Percentiles rank a stretch among this genome's conserved stretches.
phyloP scores from a whole-genome alignment of 441 rosid genomes.

The Corymbia calophylla region DNA sequence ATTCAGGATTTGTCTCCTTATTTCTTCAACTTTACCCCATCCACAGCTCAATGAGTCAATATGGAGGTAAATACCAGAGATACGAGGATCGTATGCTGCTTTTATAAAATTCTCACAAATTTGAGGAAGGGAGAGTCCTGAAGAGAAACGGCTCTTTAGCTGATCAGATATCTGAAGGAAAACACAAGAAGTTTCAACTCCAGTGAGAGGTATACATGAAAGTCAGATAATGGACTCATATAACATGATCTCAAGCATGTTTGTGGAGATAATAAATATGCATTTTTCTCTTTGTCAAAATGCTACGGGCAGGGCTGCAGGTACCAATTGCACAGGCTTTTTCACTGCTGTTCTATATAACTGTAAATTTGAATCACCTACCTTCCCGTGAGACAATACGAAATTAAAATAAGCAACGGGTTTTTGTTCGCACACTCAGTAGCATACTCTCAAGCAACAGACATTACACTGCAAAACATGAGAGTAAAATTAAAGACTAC shows the following conservation, averaged over 20 bases:
- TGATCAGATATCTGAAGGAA: conserved; percentile 84
- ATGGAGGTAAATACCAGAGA: conserved; percentile 83
- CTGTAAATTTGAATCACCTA: neutral
- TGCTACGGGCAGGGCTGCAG: neutral
- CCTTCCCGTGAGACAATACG: neutral
- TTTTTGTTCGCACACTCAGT: neutral
- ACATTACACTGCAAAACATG: neutral
- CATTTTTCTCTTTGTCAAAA: neutral
- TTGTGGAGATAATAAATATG: neutral
- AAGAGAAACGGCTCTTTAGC: conserved; percentile 83
- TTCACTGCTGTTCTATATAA: neutral
- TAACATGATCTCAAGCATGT: neutral
- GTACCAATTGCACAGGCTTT: neutral
- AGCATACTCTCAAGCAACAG: neutral
- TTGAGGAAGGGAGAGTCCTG: conserved; percentile 81
- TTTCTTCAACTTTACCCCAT: conserved; percentile 95
- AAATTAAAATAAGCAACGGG: neutral
- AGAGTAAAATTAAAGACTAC: neutral
- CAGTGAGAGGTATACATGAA: neutral
- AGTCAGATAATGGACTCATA: neutral
- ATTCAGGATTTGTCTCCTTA: conserved; percentile 67
- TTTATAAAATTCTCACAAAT: conserved; percentile 81
- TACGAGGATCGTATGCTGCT: conserved; percentile 93
- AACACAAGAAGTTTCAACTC: neutral
- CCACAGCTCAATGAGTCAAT: conserved; percentile 83